Base-by-base conservation (phyloP, 768 basidiomycete species). In the Suillus subalutaceus region DNA sequence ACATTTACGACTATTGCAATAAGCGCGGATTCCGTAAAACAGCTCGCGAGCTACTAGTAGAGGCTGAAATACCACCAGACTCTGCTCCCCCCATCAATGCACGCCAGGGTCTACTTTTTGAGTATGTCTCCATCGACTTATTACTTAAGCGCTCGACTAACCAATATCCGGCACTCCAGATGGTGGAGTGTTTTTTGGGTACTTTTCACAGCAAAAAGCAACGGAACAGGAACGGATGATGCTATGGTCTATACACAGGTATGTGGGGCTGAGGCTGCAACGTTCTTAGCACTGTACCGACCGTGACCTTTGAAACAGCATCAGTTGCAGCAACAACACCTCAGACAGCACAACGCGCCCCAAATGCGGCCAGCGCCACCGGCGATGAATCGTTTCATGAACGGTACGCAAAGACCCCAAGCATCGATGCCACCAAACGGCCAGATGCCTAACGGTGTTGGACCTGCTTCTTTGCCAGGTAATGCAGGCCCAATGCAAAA, bases 171-270 rank as follows among this genome's bases (percentile, higher is more conserved):
- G 30, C 35, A 50, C 44, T 64, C 38, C 69, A 93, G 92, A 74
- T 94, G 92, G 92, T 94, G 92, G 92, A 90, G 88, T 70, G 92
- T 94, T 30, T 94, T 94, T 72, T 94, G 92, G 92, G 88, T 92
- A 0, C 79, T 93, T 18, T 94, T 93, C 74, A 88, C 88, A 15
- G 91, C 92, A 56, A 93, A 93, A 78, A 91, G 89, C 68, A 89
- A 84, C 59, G 86, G 85, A 38, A 74, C 73, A 10, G 88, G 87
- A 23, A 74, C 87, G n/a, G 90, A 92, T 1, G 91, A 93, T 68
- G 91, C 90, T 30, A 69, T 92, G 74, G 66, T 88, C 43, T 93
- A 92, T 74, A 88, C 85, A 0, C 87, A 90, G 79, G 91, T 91
- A 69, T 63, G 86, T 79, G 32, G 64, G 66, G 53, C 44, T 16